These are phyloP conservation scores for Trypanosoma mega DNA, from an alignment of 208 protist genomes.

Conservation along the genomic window DNA sequence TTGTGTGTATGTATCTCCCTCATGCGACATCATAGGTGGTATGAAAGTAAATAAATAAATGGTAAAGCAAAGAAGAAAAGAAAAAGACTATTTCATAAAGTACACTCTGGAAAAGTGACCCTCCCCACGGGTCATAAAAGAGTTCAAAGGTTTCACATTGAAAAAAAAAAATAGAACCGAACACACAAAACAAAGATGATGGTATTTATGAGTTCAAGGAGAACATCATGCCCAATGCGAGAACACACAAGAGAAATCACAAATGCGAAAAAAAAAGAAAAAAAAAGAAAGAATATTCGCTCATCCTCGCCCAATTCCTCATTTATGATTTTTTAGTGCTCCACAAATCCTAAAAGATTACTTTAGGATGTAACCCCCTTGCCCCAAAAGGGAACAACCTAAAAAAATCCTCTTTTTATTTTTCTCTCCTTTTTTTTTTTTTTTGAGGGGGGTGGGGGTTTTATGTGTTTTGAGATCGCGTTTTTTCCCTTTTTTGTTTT, in stretches of 20 bases:
- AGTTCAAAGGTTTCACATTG: no score
- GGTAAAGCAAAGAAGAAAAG: background rate
- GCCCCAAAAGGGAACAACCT: no score
- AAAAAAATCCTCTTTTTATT: background rate
- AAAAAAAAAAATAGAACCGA: no score
- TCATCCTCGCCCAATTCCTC: background rate
- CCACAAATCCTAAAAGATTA: conserved; percentile 1
- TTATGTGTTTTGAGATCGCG: background rate
- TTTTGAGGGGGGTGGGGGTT: no score
- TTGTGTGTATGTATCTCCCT: no score
- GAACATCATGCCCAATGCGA: no score
- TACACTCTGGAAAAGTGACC: no score
- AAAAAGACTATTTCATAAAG: no score
- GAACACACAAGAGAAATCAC: conserved; percentile 12
- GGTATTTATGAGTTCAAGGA: no score
- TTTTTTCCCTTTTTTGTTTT: conserved; percentile 2
- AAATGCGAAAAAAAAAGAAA: conserved; percentile 9
- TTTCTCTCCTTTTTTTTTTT: conserved; percentile 8
- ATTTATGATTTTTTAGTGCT: conserved; percentile 1
- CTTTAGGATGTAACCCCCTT: no score
- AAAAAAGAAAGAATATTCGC: background rate
- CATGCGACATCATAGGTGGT: background rate
- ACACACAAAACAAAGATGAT: no score
- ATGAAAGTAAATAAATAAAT: conserved; percentile 15
- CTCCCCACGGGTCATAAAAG: no score